A percentile compares a stretch with the other conserved stretches of the same genome.
Conservation (phyloP, 139 green algal species). For the Micractinium conductrix region DNA sequence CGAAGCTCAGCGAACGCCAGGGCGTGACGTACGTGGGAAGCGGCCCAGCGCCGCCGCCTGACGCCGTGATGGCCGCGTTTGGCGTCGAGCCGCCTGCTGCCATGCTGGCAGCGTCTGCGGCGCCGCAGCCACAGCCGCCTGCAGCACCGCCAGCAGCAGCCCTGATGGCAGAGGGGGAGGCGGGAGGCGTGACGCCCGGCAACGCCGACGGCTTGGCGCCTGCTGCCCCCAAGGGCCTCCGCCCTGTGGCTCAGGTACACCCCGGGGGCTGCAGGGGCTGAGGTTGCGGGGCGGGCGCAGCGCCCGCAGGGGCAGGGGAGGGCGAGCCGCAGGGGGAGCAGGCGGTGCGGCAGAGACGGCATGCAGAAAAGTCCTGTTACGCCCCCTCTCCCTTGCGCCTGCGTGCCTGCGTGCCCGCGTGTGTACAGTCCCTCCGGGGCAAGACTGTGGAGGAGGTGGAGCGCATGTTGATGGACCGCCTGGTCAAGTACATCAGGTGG, state of each 20-base stretch:
- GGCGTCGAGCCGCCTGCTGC: not conserved
- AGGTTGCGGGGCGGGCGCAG: too few relatives aligned
- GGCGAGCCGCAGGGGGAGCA: not conserved
- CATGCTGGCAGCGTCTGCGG: too few relatives aligned
- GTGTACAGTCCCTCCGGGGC: slow-evolving; percentile 11
- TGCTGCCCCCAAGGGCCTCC: too few relatives aligned
- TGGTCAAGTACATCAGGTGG: slow-evolving; percentile 31
- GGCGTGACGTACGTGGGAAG: not conserved
- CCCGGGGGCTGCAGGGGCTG: too few relatives aligned
- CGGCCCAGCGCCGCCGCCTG: not conserved
- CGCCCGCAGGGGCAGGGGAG: not conserved
- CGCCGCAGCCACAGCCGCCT: too few relatives aligned
- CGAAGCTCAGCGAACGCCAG: not conserved
- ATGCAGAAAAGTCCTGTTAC: not conserved
- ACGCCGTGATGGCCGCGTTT: slow-evolving; percentile 17
- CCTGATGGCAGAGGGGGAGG: too few relatives aligned
- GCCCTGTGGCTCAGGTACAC: too few relatives aligned
- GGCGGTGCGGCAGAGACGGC: not conserved
- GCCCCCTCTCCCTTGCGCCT: not conserved
- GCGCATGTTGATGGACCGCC: slow-evolving; percentile 36
- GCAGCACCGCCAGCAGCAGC: too few relatives aligned
- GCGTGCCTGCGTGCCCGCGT: not conserved
- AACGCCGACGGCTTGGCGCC: not conserved
- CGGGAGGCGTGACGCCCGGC: too few relatives aligned
- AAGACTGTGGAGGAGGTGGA: slow-evolving; percentile 39